These are phyloP conservation scores for Carpinus fangiana DNA, from an alignment of 306 rosid species.

Conservation along the genomic window DNA sequence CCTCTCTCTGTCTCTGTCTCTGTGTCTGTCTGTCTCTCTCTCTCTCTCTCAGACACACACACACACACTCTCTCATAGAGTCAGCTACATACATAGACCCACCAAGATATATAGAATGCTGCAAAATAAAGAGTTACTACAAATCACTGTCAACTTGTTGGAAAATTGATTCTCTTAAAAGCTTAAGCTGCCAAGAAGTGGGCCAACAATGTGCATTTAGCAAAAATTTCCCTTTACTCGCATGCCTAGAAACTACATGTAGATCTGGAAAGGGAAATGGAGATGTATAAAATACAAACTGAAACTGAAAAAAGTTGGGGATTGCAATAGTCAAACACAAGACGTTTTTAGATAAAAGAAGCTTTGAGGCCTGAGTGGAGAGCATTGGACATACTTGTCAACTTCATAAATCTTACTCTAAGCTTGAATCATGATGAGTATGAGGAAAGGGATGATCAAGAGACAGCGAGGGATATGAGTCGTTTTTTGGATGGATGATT, in stretches of 20 bases:
- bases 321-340: background rate
- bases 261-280: background rate
- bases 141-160: background rate
- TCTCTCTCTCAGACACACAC: background rate
- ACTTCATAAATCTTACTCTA: background rate
- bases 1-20: no score
- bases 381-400: background rate
- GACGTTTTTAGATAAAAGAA: background rate
- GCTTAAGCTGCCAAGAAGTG: background rate
- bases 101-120: background rate
- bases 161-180: background rate
- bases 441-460: background rate
- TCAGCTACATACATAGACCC: background rate
- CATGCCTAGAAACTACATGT: background rate
- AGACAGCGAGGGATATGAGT: background rate
- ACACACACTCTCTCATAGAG: background rate
- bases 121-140: background rate
- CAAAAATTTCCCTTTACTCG: background rate
- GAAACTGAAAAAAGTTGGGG: background rate
- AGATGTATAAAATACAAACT: background rate
- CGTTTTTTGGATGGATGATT: background rate
- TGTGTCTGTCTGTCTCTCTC: background rate
- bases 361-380: background rate
- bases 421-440: background rate
- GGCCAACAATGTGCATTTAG: background rate